Base-by-base conservation (phyloP, 75 land plant species). In the Sequoia sempervirens region DNA sequence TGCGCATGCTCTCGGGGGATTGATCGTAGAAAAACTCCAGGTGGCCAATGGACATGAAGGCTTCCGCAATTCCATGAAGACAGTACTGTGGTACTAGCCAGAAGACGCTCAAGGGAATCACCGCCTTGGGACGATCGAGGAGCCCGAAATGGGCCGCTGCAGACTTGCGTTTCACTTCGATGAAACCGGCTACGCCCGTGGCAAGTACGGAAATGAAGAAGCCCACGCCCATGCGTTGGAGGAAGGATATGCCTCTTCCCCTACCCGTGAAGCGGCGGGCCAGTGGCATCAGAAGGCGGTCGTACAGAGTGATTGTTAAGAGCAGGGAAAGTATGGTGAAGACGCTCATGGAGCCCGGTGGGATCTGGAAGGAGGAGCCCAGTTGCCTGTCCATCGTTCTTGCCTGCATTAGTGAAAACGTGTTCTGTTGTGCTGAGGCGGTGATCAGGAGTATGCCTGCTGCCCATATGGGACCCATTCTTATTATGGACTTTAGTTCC, bases 11-110 rank as follows among this genome's bases (percentile, higher is more conserved):
- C 40, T 96, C 96, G 1, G 96, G 98, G 2, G 94, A 87, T 81
- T 94, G 98, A 70, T 94, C 96, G 82, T 94, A 94, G 89, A 94
- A 92, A 66, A 94, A 96, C 84, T 96, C 98, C 10, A 96, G 84
- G 86, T 92, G 94, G 1, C 97, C 99, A 12, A 93, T 92, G 1
- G 92, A 90, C 89, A 92, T 90, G 89, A 96, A 96, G 2, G 96
- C 96, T 80, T 96, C 99, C 4, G 98, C 96, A 1, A 93, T 81
- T 1, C 99, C 99, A 38, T 91, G 90, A 1, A 94, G 87, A 38
- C 83, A 54, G 83, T 93, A 93, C 85, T 95, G 99, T 0, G 94
- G 93, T 30, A 89, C 87, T 1, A 94, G 92, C 95, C 96, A 94
- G 84, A 92, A 88, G 15, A 91, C 90, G 26, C 87, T 86, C 8